phyloP scores from a whole-genome alignment of 345 rosid species.

The Citrus cavaleriei region DNA sequence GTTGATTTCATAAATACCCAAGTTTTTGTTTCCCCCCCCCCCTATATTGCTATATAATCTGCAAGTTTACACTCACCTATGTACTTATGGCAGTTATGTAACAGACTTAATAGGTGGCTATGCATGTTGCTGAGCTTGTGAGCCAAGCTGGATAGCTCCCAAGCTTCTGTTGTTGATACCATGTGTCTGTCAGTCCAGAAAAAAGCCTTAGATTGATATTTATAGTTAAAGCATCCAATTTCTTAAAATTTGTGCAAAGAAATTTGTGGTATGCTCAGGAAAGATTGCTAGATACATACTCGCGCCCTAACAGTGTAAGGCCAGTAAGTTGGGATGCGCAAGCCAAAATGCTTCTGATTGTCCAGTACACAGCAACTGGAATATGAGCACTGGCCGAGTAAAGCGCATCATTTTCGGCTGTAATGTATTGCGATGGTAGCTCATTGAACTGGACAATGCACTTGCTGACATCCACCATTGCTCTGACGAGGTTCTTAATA shows the following conservation, averaged over 20 bases:
- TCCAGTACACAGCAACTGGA: conserved; percentile 82
- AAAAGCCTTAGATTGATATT: background rate
- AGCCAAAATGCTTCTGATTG: conserved; percentile 60
- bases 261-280: background rate
- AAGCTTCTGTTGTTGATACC: conserved; percentile 54
- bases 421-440: conserved; percentile 57
- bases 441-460: conserved; percentile 54
- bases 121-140: conserved; percentile 52
- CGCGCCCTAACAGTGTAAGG: conserved; percentile 49
- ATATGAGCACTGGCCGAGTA: conserved; percentile 37
- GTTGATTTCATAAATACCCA: background rate
- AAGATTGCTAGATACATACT: conserved; percentile 32
- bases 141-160: conserved; percentile 65
- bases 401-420: conserved; percentile 36
- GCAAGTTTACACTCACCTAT: conserved; percentile 34
- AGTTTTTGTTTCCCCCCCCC: too few species aligned
- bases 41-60: background rate
- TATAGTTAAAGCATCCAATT: background rate
- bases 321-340: conserved; percentile 61
- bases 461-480: conserved; percentile 57
- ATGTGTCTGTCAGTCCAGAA: conserved; percentile 35
- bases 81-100: conserved; percentile 27
- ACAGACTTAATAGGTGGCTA: conserved; percentile 30
- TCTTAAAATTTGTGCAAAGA: too few species aligned
- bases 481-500: conserved; percentile 43